phyloP scores from a whole-genome alignment of 2,329 filamentous ascomycete species.

The Venturiaceae sp. region DNA sequence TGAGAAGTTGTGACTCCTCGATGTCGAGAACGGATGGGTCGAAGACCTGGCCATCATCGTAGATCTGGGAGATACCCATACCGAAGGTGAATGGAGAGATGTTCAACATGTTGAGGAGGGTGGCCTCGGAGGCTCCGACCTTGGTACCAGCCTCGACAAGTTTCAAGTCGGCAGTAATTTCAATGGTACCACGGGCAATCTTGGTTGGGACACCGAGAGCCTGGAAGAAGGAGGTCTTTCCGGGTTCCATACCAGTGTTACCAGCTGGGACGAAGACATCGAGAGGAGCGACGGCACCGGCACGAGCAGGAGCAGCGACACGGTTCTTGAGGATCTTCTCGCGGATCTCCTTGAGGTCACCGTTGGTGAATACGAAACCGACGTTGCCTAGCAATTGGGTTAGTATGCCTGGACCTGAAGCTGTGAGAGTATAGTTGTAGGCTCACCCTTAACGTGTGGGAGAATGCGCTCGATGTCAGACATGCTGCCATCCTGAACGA shows the following conservation, averaged over 20 bases:
- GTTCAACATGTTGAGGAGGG: slow-evolving; percentile 99
- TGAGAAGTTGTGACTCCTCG: slow-evolving; percentile 86
- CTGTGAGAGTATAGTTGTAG: background rate
- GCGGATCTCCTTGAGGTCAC: slow-evolving; percentile 82
- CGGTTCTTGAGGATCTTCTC: slow-evolving; percentile 94
- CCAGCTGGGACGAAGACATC: slow-evolving; percentile 95
- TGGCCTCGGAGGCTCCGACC: slow-evolving; percentile 98
- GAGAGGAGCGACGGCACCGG: slow-evolving; percentile 84
- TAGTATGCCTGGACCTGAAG: background rate
- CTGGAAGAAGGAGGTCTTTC: slow-evolving; percentile 99
- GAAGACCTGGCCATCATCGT: slow-evolving; percentile 96
- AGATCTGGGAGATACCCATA: slow-evolving; percentile 93
- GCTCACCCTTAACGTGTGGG: slow-evolving; percentile 72
- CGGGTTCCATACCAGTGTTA: slow-evolving; percentile 99
- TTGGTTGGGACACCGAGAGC: slow-evolving; percentile 99
- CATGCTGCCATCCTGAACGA: slow-evolving; percentile 59
- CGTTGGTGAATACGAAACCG: slow-evolving; percentile 99
- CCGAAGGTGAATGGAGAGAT: slow-evolving; percentile 99
- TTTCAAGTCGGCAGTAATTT: slow-evolving; percentile 98
- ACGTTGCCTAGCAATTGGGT: slow-evolving; percentile 58
- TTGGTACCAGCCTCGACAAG: slow-evolving; percentile 86
- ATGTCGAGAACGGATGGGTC: slow-evolving; percentile 79
- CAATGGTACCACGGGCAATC: slow-evolving; percentile 99
- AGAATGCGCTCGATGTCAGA: slow-evolving; percentile 98
- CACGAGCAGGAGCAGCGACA: slow-evolving; percentile 94